Evolutionary conservation across 176 grass and related monocot species (phyloP).

Genomic region (Themeda triandra): DNA sequence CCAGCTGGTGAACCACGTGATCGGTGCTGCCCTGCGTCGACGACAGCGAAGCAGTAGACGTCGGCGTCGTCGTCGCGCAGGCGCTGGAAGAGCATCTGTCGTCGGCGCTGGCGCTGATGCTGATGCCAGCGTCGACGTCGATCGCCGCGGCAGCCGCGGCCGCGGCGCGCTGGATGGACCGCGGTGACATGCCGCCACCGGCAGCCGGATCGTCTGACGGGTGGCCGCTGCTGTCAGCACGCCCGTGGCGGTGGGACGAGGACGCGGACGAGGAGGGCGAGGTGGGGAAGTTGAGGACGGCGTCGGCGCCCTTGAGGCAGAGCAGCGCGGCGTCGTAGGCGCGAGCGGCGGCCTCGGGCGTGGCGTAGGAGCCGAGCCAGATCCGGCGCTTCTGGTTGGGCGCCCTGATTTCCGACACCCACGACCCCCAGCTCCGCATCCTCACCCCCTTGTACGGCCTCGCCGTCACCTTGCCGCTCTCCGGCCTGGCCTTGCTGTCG

Average conservation of each 20-base stretch:
- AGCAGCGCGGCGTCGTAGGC: constrained; percentile 92
- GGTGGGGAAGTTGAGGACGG: constrained; percentile 75
- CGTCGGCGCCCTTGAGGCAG: constrained; percentile 80
- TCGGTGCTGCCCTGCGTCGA: constrained; percentile 10
- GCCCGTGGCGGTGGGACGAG: neutral
- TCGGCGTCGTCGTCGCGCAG: constrained; percentile 2
- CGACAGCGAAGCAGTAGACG: constrained; percentile 17
- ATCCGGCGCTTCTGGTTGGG: constrained; percentile 90
- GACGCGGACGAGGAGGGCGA: constrained; percentile 23
- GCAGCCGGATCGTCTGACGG: neutral
- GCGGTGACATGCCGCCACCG: constrained; percentile 51
- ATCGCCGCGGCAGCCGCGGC: constrained; percentile 55
- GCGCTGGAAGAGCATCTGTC: constrained; percentile 34
- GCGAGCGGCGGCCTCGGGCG: constrained; percentile 75
- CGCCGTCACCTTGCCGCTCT: neutral
- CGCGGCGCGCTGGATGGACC: constrained; percentile 74
- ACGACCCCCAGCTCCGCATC: constrained; percentile 95
- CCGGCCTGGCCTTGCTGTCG: neutral
- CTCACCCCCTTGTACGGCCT: constrained; percentile 86
- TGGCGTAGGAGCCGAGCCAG: constrained; percentile 94
- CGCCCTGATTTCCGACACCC: constrained; percentile 95
- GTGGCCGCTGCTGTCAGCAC: neutral
- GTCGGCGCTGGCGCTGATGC: neutral
- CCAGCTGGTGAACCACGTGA: neutral
- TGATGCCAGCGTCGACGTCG: neutral